Evolutionary conservation across 495 filamentous ascomycete genomes (phyloP).

Genomic region (Podospora anserina): DNA sequence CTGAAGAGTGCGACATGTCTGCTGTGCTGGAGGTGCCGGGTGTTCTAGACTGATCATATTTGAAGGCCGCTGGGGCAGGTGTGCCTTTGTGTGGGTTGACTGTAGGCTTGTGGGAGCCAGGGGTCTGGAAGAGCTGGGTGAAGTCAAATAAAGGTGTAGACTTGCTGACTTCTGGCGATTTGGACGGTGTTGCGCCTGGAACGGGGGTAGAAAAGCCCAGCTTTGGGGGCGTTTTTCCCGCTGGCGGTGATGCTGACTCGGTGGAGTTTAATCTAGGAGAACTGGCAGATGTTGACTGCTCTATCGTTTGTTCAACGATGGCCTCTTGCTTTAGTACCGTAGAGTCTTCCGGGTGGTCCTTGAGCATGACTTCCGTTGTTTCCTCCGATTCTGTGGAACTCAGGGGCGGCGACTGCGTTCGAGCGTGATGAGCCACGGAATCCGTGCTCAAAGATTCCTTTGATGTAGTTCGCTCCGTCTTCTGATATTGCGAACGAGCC

Average conservation of each 20-base stretch:
- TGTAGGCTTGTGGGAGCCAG: neutral
- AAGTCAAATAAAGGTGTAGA: neutral
- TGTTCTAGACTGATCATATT: neutral
- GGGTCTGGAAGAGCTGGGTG: neutral
- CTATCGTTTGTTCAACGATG: no score
- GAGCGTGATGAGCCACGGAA: neutral
- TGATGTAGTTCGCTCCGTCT: neutral
- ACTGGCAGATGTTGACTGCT: no score
- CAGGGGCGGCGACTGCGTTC: neutral
- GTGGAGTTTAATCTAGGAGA: no score
- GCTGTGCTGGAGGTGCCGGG: neutral
- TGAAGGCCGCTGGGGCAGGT: neutral
- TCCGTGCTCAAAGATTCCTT: neutral
- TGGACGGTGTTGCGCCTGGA: neutral
- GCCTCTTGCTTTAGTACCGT: neutral
- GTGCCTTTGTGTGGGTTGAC: neutral
- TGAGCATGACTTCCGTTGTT: neutral
- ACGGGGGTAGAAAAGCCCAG: no score
- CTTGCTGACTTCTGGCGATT: neutral
- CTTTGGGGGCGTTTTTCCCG: no score
- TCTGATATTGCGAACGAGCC: neutral
- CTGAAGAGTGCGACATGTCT: neutral
- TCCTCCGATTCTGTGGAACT: neutral
- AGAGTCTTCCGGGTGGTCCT: neutral
- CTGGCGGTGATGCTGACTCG: no score